These are phyloP conservation scores for Calocera viscosa DNA, from an alignment of 768 basidiomycete species.

Conservation along the genomic window DNA sequence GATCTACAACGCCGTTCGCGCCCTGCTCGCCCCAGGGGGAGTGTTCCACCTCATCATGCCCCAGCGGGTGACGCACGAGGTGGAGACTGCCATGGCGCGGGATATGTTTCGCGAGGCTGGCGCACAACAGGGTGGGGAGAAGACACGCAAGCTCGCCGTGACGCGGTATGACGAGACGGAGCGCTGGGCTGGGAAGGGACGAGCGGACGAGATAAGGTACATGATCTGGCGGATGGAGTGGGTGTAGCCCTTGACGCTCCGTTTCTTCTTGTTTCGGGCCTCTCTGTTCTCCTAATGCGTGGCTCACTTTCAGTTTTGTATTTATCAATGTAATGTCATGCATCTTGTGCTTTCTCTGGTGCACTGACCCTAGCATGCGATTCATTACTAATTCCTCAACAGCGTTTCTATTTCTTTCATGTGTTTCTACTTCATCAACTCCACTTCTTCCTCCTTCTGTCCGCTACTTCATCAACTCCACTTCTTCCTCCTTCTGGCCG, in stretches of 20 bases:
- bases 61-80: slow-evolving; percentile 38
- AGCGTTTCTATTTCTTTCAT: too few species aligned
- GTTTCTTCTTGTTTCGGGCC: too few species aligned
- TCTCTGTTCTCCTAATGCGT: background rate
- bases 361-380: too few species aligned
- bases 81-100: slow-evolving; percentile 48
- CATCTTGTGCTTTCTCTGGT: too few species aligned
- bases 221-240: slow-evolving; percentile 62
- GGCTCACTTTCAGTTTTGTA: background rate
- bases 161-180: slow-evolving; percentile 37
- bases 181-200: slow-evolving; percentile 43
- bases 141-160: slow-evolving; percentile 38
- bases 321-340: background rate
- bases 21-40: slow-evolving; percentile 35
- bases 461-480: too few species aligned
- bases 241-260: too few species aligned
- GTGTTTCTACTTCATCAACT: too few species aligned
- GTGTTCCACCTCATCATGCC: slow-evolving; percentile 67
- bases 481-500: too few species aligned
- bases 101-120: slow-evolving; percentile 36
- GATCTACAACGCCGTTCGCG: slow-evolving; percentile 52
- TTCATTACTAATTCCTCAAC: too few species aligned
- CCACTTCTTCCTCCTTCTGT: too few species aligned
- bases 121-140: slow-evolving; percentile 11
- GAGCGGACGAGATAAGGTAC: slow-evolving; percentile 61